Base-by-base conservation (phyloP, 257 asterid genomes). In the Gentiana macrophylla region DNA sequence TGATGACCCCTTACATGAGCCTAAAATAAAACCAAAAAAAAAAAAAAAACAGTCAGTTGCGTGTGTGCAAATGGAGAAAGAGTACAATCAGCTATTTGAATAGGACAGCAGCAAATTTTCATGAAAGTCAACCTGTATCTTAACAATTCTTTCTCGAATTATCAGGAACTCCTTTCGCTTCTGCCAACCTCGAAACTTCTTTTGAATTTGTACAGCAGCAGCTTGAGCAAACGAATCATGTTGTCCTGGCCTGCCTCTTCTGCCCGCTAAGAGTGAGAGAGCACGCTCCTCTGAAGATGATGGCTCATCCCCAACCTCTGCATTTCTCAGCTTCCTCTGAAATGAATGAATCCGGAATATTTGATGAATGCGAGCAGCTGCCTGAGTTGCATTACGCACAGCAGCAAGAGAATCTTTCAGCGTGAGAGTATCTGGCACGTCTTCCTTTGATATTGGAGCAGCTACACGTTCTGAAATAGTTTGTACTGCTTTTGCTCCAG, bases 1-100 rank as follows among this genome's bases (percentile, higher is more conserved):
- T 91, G 98, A 70, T 91, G 96, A 46, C 98, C 98, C 77, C 98
- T 84, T 41, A 91, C 89, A 80, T 84, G 98, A 74, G 98, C 98
- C 98, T 90, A 24, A 24, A 24, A 24, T 59, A 6, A 54, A 55
- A 58, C 68, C 69, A 74, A 53, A 66, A 66, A 67, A 6, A 4
- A 24, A 37, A 8, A 37, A 55, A 2, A 36, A 0, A 32, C 3
- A 45, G 46, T 41, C 5, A 41, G 46, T 41, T 41, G 10, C 8
- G 9, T 41, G 46, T 0, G 5, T 41, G 8, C 36, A 12, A 53
- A 10, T 53, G 38, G 48, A 43, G 46, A 53, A 45, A n/a, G 8
- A 41, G 46, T 2, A 5, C 5, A 7, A 41, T 0, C 4, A 38
- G 11, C 38, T 10, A 2, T 41, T 41, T 10, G 9, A 7, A 7